Base-by-base conservation (phyloP, 2,329 filamentous ascomycete genomes). In the Remersonia thermophila region DNA sequence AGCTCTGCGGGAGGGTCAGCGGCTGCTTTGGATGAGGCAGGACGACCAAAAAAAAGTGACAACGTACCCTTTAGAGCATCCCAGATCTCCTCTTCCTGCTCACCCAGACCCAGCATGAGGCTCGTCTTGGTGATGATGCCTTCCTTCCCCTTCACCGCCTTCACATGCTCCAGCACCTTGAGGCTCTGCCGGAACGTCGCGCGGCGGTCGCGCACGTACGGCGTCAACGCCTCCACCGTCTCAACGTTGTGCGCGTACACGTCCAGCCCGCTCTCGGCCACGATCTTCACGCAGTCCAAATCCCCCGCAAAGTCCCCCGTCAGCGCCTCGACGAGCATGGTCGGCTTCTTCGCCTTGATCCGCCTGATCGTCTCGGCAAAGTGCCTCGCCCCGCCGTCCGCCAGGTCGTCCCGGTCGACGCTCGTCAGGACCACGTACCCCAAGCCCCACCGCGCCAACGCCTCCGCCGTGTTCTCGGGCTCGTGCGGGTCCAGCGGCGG, bases 161-260 rank as follows among this genome's bases (percentile, higher is more conserved):
- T 96, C 20, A 82, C 91, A 27, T 83, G 77, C 39, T 77, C 69
- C 41, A 98, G 62, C 7, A 98, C 87, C 23, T 66, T 66, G 42
- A 96, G 59, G 43, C 81, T 91, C 64, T 93, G 85, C 48, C 81
- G 67, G 64, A 95, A 98, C 5, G 77, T 93, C 1, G 91, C 91
- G 41, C 89, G 71, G 33, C 89, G 76, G 55, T 98, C 91, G 26
- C 91, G 74, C 33, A 98, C 87, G 47, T 80, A 81, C 1, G 91
- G 86, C 11, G 89, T 95, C 43, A 98, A 64, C 17, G 67, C 84
- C 63, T 96, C 91, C 4, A 87, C 82, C 0, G 91, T 98, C 70
- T 98, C 91, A 42, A 98, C 72, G 50, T 98, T 98, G 61, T 98
- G 91, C 26, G 91, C 91, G 56, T 89, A 98, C 2, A 98, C 91